Conservation (phyloP, 805 yeast genomes). For the Candida argentea region DNA sequence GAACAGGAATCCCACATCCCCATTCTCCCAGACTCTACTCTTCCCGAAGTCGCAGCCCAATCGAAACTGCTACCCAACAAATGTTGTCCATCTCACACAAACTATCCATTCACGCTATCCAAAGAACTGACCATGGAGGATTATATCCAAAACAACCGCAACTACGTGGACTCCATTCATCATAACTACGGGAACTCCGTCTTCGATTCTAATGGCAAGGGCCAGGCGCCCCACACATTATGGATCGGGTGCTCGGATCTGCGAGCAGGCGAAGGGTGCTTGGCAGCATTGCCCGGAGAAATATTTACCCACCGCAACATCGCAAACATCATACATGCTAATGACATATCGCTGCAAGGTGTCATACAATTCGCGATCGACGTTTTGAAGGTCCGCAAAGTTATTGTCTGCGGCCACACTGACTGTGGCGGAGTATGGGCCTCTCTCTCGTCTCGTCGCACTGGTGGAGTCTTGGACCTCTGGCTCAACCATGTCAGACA, state of each 20-base stretch:
- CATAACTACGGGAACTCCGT: conserved; percentile 42
- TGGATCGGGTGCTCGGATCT: conserved; percentile 96
- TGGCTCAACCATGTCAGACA: conserved; percentile 66
- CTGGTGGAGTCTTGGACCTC: conserved; percentile 61
- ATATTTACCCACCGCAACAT: conserved; percentile 82
- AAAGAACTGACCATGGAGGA: conserved; percentile 41
- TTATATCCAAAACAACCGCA: conserved; percentile 37
- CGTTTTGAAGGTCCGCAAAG: conserved; percentile 67
- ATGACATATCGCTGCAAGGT: conserved; percentile 65
- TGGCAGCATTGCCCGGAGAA: conserved; percentile 82
- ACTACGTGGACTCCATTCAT: conserved; percentile 36
- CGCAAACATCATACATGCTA: conserved; percentile 64
- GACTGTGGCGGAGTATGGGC: conserved; percentile 94
- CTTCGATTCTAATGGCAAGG: conserved; percentile 58
- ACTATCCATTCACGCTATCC: conserved; percentile 37
- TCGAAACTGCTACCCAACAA: neutral
- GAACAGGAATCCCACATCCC: neutral
- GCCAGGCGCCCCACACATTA: conserved; percentile 86
- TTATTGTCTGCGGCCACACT: conserved; percentile 87
- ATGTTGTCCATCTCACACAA: conserved; percentile 7
- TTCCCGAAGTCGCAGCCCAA: neutral
- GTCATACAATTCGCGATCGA: conserved; percentile 85
- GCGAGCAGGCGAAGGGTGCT: conserved; percentile 70
- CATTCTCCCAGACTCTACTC: neutral
- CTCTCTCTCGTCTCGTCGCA: conserved; percentile 50